These are phyloP conservation scores for Cladosporium phlei DNA, from an alignment of 2,329 filamentous ascomycete genomes.

Conservation along the genomic window DNA sequence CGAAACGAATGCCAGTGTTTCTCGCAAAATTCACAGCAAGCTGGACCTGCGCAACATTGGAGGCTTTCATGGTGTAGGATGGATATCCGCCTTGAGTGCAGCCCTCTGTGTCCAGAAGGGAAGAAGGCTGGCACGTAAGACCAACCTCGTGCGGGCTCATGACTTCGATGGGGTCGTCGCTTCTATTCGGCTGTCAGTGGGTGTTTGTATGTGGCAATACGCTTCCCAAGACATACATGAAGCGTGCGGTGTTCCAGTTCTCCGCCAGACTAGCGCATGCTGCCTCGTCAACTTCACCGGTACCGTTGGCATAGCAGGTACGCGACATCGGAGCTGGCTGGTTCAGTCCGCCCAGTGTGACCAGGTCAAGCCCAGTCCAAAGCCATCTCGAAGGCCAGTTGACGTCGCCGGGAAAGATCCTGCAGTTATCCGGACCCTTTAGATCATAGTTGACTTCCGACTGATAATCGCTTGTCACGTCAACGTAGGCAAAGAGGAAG, in stretches of 20 bases:
- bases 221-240: neutral
- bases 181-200: neutral
- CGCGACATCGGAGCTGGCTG: slow-evolving; percentile 11
- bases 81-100: slow-evolving; percentile 19
- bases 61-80: slow-evolving; percentile 16
- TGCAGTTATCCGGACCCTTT: slow-evolving; percentile 12
- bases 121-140: slow-evolving; percentile 12
- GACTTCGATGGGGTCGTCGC: slow-evolving; percentile 14
- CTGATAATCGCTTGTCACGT: neutral
- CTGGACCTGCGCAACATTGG: slow-evolving; percentile 15
- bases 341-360: slow-evolving; percentile 14
- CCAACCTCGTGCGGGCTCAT: slow-evolving; percentile 4
- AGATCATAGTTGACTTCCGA: slow-evolving; percentile 3
- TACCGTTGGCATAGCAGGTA: too few relatives aligned
- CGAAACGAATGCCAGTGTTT: slow-evolving; percentile 18
- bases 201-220: neutral
- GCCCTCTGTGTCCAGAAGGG: neutral
- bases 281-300: slow-evolving; percentile 3
- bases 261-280: slow-evolving; percentile 12
- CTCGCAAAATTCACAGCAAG: slow-evolving; percentile 19
- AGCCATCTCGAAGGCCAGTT: slow-evolving; percentile 4
- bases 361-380: slow-evolving; percentile 14
- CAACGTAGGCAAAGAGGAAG: neutral
- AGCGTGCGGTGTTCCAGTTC: slow-evolving; percentile 13
- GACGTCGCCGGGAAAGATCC: slow-evolving; percentile 13